Conservation (phyloP, 768 basidiomycete species). For the Tricholoma bakamatsutake region DNA sequence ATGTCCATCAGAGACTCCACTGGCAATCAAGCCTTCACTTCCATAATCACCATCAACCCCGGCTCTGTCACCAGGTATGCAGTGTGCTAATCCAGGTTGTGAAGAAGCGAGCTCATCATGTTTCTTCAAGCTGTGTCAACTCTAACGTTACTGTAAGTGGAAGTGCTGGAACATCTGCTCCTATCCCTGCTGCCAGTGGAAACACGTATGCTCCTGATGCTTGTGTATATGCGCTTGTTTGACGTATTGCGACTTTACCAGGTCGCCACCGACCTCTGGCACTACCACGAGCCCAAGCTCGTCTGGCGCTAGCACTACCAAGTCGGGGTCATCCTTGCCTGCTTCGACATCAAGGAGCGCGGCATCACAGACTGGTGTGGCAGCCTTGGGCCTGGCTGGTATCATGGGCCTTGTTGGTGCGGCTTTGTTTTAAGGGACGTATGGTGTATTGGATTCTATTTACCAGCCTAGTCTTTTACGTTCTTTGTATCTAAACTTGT, state of each 20-base stretch:
- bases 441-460: neutral
- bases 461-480: neutral
- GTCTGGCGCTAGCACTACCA: slow-evolving; percentile 7
- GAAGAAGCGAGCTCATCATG: neutral
- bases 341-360: slow-evolving; percentile 18
- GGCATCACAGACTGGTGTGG: slow-evolving; percentile 21
- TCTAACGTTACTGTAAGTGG: slow-evolving; percentile 7
- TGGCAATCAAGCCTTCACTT: slow-evolving; percentile 47
- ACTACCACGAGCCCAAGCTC: slow-evolving; percentile 4
- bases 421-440: slow-evolving; percentile 33
- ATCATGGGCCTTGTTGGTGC: slow-evolving; percentile 48
- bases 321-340: slow-evolving; percentile 10
- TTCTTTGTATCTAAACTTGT: neutral
- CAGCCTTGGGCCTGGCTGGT: slow-evolving; percentile 39
- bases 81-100: neutral
- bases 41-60: slow-evolving; percentile 37
- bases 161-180: slow-evolving; percentile 4
- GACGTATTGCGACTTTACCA: neutral
- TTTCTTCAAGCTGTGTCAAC: slow-evolving; percentile 15
- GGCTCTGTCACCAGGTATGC: slow-evolving; percentile 32
- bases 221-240: neutral
- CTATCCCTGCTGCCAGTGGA: slow-evolving; percentile 10
- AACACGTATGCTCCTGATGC: slow-evolving; percentile 8
- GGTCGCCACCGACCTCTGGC: neutral
- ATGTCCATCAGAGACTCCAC: slow-evolving; percentile 51